Conservation (phyloP, 2,329 filamentous ascomycete genomes). For the Coleophoma crateriformis region DNA sequence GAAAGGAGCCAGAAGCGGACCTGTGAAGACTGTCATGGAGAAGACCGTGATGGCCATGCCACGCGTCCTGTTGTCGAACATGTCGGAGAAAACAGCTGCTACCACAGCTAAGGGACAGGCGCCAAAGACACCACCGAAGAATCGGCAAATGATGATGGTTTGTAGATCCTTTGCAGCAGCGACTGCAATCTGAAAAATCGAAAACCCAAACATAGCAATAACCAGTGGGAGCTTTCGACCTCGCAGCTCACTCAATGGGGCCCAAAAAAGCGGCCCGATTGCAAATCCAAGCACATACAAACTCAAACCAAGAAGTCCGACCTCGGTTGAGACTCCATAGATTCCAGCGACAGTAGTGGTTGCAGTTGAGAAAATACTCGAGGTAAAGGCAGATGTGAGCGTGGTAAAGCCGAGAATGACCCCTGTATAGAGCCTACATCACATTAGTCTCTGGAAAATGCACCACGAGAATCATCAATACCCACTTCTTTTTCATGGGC, state of each 20-base stretch:
- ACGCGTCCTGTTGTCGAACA: conserved; percentile 60
- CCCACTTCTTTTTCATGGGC: conserved; percentile 71
- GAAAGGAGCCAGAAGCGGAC: conserved; percentile 62
- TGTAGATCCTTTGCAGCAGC: conserved; percentile 64
- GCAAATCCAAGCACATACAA: conserved; percentile 70
- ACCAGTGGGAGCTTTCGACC: conserved; percentile 60
- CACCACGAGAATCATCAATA: conserved; percentile 8
- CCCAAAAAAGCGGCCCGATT: conserved; percentile 66
- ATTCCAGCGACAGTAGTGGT: conserved; percentile 48
- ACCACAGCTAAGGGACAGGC: conserved; percentile 64
- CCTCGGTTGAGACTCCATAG: conserved; percentile 56
- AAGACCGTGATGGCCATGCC: conserved; percentile 53
- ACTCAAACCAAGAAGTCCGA: conserved; percentile 60
- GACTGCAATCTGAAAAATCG: conserved; percentile 59
- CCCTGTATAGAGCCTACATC: conserved; percentile 50
- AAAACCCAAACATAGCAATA: conserved; percentile 62
- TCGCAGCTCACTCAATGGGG: conserved; percentile 66
- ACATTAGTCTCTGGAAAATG: too few relatives aligned
- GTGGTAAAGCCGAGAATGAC: conserved; percentile 70
- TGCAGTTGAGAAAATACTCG: conserved; percentile 69
- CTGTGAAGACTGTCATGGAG: conserved; percentile 58
- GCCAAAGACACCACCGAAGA: conserved; percentile 69
- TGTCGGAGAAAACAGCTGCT: conserved; percentile 66
- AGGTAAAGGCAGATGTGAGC: conserved; percentile 64
- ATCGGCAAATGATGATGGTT: conserved; percentile 64